Conservation (phyloP, 2,329 filamentous ascomycete species). For the Elsinoe necatrix region DNA sequence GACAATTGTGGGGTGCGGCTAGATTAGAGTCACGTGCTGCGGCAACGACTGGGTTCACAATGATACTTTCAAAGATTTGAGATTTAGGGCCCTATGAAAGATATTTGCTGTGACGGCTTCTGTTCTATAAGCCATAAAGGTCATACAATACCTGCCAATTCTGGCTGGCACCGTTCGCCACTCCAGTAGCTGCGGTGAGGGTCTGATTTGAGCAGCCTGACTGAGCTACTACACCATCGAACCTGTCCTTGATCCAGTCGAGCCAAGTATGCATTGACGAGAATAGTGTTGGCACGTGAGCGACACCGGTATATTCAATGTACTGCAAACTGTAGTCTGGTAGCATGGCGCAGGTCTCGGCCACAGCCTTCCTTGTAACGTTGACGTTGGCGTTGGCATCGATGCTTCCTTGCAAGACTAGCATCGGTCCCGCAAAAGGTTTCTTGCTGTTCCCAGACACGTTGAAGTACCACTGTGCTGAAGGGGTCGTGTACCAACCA, state of each 20-base stretch:
- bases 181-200: conserved; percentile 17
- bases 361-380: conserved; percentile 21
- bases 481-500: conserved; percentile 20
- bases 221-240: conserved; percentile 19
- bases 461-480: conserved; percentile 22
- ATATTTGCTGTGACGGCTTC: no score
- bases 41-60: no score
- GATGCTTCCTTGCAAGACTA: conserved; percentile 32
- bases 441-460: conserved; percentile 27
- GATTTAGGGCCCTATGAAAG: no score
- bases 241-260: conserved; percentile 26
- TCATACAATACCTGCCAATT: conserved; percentile 19
- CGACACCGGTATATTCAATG: conserved; percentile 22
- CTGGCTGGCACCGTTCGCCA: conserved; percentile 18
- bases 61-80: no score
- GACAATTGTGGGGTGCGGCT: not conserved
- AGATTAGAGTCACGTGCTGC: not conserved
- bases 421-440: conserved; percentile 31
- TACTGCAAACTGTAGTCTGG: conserved; percentile 23
- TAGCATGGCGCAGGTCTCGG: conserved; percentile 22
- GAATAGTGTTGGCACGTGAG: conserved; percentile 26
- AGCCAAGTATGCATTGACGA: conserved; percentile 27
- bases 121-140: conserved; percentile 2
- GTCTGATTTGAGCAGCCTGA: conserved; percentile 19
- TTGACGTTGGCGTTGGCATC: conserved; percentile 22